Base-by-base conservation (phyloP, 73 alveolate species). In the Symbiodinium pilosum region DNA sequence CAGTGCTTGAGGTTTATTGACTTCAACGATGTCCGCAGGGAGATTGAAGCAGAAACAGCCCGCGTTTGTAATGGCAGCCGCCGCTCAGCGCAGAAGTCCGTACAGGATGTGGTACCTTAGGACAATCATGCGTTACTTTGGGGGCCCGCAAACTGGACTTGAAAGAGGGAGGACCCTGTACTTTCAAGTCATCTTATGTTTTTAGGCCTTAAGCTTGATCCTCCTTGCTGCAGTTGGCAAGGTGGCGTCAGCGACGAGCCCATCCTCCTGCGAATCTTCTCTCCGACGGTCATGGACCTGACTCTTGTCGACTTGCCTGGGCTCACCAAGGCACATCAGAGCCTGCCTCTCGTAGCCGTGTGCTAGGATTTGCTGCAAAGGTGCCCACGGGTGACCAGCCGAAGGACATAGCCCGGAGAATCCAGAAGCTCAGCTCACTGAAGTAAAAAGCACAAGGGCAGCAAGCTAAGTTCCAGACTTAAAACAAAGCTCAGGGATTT, bases 231-330 rank as follows among this genome's bases (percentile, higher is more conserved):
- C n/a, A n/a, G n/a, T n/a, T n/a, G n/a, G 36, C 28, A 7, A 68
- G 39, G 39, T 38, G 84, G 94, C 16, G 95, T 88, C 69, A 88
- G 95, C 39, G 95, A 56, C 34, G 86, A 88, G 47, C 95, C 95
- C 39, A 88, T 88, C 44, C 83, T 88, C 41, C 86, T 88, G 69
- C 99, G 99, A 87, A 99, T 99, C 52, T 99, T 41, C 96, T 99
- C 99, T 52, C 99, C 99, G 42, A 89, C 99, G 26, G 99, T 99
- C 41, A 99, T 99, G 54, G 99, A 99, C 99, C 99, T 99, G 52
- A 99, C 99, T 26, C 99, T 99, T 83, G 99, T 99, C 44, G 99
- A 99, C 99, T 99, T 99, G 68, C 99, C 99, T 24, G 99, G 99
- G 44, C 99, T 99, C 28, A 99, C 99, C 40, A 99, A 99, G 99